phyloP scores from a whole-genome alignment of 208 protist genomes.

The Willaertia magna region DNA sequence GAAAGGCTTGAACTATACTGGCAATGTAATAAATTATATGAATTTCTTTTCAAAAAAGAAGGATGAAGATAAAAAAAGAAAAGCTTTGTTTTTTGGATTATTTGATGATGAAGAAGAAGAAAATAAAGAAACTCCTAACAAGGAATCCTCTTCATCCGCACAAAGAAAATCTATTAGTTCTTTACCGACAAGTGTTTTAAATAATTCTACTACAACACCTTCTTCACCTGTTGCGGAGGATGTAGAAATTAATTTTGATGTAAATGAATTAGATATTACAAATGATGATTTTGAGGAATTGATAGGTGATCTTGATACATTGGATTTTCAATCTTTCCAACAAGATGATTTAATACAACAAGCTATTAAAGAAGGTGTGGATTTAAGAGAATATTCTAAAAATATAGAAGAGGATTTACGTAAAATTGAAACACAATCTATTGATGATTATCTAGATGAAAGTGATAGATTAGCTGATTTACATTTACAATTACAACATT shows the following conservation, averaged over 20 bases:
- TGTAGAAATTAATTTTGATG: neutral
- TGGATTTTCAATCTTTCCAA: neutral
- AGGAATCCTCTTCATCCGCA: neutral
- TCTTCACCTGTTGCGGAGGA: neutral
- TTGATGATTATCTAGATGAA: constrained; percentile 4
- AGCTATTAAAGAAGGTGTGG: constrained; percentile 1
- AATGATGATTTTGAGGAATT: neutral
- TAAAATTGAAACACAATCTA: neutral
- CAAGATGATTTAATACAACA: constrained; percentile 1
- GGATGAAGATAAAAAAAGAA: neutral
- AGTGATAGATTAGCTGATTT: neutral
- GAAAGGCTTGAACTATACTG: no score
- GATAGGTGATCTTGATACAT: neutral
- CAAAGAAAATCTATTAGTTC: neutral
- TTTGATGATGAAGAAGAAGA: neutral
- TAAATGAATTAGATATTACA: neutral
- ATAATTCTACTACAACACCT: neutral
- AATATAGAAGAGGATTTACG: neutral
- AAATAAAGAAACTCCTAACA: neutral
- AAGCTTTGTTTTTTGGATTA: neutral
- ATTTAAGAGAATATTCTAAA: constrained; percentile 4
- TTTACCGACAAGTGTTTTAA: neutral
- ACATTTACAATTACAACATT: neutral
- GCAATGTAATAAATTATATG: neutral
- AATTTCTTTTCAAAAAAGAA: neutral